phyloP scores from a whole-genome alignment of 1,284 basidiomycete species.

The Earliella scabrosa region DNA sequence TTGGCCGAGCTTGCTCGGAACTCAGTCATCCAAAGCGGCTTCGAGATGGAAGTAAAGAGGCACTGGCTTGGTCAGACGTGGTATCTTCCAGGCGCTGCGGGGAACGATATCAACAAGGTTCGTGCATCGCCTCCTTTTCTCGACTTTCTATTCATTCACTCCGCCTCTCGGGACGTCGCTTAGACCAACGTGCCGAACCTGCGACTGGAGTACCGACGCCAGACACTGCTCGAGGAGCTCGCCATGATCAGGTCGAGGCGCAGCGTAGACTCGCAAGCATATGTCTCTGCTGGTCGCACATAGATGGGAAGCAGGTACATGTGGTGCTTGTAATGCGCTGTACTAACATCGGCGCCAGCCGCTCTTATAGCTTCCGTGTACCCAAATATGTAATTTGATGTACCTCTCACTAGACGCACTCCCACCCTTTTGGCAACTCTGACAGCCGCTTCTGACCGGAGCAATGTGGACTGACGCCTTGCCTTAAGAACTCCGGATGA shows the following conservation, averaged over 20 bases:
- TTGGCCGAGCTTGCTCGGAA: slow-evolving; percentile 93
- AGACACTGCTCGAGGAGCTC: slow-evolving; percentile 88
- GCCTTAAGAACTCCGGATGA: no score
- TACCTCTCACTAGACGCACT: no score
- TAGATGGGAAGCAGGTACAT: neutral
- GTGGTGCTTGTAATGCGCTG: no score
- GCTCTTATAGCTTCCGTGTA: no score
- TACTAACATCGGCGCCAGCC: no score
- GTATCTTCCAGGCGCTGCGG: slow-evolving; percentile 87
- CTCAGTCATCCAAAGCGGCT: slow-evolving; percentile 95
- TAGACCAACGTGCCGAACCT: slow-evolving; percentile 97
- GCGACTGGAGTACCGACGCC: slow-evolving; percentile 86
- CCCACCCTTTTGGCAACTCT: no score
- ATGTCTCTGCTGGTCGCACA: slow-evolving; percentile 8
- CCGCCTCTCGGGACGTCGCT: neutral
- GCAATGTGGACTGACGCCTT: no score
- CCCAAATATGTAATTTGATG: no score
- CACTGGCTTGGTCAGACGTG: slow-evolving; percentile 95
- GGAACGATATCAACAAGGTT: slow-evolving; percentile 93
- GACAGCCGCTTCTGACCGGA: no score
- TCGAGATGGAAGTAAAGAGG: slow-evolving; percentile 98
- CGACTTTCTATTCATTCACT: neutral
- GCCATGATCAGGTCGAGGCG: slow-evolving; percentile 54
- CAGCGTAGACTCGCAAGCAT: slow-evolving; percentile 19
- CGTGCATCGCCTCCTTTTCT: slow-evolving; percentile 13